phyloP scores from a whole-genome alignment of 140 eudicot species.

The Senecio squalidus region DNA sequence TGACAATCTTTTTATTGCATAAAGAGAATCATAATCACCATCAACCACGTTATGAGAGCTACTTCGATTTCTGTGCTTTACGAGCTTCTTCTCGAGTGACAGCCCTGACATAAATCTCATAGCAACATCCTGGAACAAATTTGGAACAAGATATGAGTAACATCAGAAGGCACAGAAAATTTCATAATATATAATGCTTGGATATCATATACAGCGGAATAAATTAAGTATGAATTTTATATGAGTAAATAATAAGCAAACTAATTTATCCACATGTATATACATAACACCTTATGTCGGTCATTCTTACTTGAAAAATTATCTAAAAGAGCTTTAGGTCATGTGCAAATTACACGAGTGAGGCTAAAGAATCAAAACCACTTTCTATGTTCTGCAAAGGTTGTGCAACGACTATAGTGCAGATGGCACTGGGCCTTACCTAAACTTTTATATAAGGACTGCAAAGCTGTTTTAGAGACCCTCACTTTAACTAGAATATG shows the following conservation, averaged over 20 bases:
- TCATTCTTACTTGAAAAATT: neutral
- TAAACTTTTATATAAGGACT: no score
- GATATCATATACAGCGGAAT: neutral
- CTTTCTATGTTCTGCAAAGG: no score
- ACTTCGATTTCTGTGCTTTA: conserved; percentile 35
- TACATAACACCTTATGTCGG: neutral
- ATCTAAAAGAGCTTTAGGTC: neutral
- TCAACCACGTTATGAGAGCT: conserved; percentile 20
- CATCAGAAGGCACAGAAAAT: neutral
- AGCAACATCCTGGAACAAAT: conserved; percentile 67
- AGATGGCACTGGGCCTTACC: no score
- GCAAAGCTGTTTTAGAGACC: no score
- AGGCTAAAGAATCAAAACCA: no score
- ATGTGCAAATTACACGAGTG: neutral
- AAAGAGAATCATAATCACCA: conserved; percentile 1
- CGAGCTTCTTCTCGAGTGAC: conserved; percentile 67
- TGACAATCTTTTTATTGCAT: conserved; percentile 21
- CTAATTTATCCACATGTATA: neutral
- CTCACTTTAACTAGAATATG: no score
- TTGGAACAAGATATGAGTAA: conserved; percentile 1
- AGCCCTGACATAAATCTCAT: conserved; percentile 74
- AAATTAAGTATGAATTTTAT: neutral
- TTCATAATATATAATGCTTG: neutral
- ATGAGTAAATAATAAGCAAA: neutral
- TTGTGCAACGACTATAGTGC: no score